These are phyloP conservation scores for Aspergillus ochraceoroseus DNA, from an alignment of 2,329 filamentous ascomycete genomes.

Conservation along the genomic window DNA sequence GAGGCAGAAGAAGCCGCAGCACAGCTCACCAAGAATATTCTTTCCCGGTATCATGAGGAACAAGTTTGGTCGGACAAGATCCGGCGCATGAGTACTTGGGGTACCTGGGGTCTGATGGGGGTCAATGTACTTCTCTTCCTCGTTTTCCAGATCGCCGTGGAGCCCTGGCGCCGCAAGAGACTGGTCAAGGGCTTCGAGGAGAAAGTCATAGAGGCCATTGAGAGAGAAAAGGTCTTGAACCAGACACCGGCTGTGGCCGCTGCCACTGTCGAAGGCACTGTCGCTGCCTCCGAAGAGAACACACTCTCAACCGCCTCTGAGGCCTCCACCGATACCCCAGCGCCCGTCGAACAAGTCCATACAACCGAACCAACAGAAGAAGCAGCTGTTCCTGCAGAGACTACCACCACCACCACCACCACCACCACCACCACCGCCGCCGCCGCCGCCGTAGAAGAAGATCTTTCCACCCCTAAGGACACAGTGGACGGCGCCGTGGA, in stretches of 20 bases:
- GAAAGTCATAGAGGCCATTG: constrained; percentile 64
- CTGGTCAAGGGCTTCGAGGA: constrained; percentile 80
- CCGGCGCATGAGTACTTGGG: constrained; percentile 92
- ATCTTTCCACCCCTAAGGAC: too few species aligned
- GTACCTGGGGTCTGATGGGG: constrained; percentile 96
- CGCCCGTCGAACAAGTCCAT: constrained; percentile 3
- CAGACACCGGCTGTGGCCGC: constrained; percentile 13
- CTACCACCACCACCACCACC: background rate
- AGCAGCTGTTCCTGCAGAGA: constrained; percentile 2
- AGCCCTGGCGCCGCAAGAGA: constrained; percentile 80
- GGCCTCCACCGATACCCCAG: background rate
- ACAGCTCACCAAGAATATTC: constrained; percentile 72
- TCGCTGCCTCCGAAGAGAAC: background rate
- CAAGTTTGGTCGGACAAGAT: constrained; percentile 99
- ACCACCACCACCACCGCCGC: background rate
- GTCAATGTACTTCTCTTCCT: constrained; percentile 88
- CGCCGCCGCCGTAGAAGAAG: constrained; percentile 1
- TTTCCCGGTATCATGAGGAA: constrained; percentile 94
- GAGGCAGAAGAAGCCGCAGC: constrained; percentile 72
- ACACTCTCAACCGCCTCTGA: background rate
- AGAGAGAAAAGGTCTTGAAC: constrained; percentile 57
- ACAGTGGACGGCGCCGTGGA: constrained; percentile 10
- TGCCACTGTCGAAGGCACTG: background rate
- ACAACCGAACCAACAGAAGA: constrained; percentile 4
- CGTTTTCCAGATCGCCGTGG: constrained; percentile 78